Evolutionary conservation across 225 moss, liverwort and hornwort genomes (phyloP), one percentile per base, ranked within the genome.

Genomic region (Polytrichum formosum): DNA sequence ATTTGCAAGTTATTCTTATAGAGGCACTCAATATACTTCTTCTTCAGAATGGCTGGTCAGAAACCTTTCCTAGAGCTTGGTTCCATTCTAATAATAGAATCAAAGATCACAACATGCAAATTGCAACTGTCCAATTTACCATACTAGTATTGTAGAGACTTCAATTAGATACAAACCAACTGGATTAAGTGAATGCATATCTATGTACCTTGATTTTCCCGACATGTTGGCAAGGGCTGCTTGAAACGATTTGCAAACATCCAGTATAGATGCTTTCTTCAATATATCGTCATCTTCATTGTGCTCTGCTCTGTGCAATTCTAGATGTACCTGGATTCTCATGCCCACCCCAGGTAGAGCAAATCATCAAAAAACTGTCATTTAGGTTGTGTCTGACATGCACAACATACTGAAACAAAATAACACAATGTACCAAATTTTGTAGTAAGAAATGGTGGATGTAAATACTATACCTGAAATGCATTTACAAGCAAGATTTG

Each of bases 241-340:
- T 76, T 71, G 80, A 54, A 80, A 81, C 25, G 87, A 83, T 55
- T 46, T 68, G 78, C 83, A 87, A 66, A 87, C 69, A 30, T 18
- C 4, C 27, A 16, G 21, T 5, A 69, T 13, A 21, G 7, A 19
- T 29, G 26, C 87, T 72, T 76, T 73, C 74, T 30, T 74, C 53
- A 73, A 74, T 4, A 29, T 13, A 58, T 26, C 72, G 7, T 67
- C 67, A 16, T 17, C 54, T 23, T 67, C 67, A 22, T 30, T 69
- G 19, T 81, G 73, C 31, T 83, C 76, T 30, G 67, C 72, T 63
- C 66, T 63, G 59, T 81, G 83, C 28, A 78, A 80, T 74, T 87
- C 83, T 78, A 87, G 63, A 61, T 76, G 81, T 37, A 76, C 87
- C 87, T 87, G 56, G 13, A 46, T 7, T 8, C 63, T 35, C 35